Conservation (phyloP, 139 green algal genomes). For the Pleodorina starrii region DNA sequence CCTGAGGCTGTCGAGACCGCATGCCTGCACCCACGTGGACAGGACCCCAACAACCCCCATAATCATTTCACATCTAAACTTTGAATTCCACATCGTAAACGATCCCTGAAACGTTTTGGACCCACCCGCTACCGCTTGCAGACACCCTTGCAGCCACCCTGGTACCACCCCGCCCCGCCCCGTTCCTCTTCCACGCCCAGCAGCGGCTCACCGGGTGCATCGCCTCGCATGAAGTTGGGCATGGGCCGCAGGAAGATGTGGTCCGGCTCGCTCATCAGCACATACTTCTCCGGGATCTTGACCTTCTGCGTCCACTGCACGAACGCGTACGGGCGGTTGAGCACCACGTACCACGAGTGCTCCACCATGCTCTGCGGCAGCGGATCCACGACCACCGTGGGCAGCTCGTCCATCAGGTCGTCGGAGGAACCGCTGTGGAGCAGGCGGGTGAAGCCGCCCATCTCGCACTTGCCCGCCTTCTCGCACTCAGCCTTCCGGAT, state of each 20-base stretch:
- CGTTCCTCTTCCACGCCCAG: too few species aligned
- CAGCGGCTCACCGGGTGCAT: conserved; percentile 54
- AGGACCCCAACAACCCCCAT: too few species aligned
- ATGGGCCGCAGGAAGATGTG: conserved; percentile 95
- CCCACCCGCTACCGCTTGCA: too few species aligned
- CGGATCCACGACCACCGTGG: conserved; percentile 93
- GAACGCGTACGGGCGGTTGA: conserved; percentile 96
- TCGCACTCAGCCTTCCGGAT: conserved; percentile 87
- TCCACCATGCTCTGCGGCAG: conserved; percentile 80
- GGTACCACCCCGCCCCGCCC: too few species aligned
- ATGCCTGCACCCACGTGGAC: too few species aligned
- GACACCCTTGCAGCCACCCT: too few species aligned
- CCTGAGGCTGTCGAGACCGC: too few species aligned
- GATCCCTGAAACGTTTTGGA: too few species aligned
- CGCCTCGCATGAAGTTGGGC: conserved; percentile 91
- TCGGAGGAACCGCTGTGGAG: conserved; percentile 92
- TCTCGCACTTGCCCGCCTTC: conserved; percentile 68
- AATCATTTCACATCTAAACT: too few species aligned
- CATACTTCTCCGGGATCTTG: conserved; percentile 89
- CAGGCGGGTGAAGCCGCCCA: conserved; percentile 92
- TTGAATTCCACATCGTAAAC: too few species aligned
- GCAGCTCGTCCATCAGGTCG: conserved; percentile 96
- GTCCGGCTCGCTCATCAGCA: conserved; percentile 98
- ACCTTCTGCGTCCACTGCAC: conserved; percentile 90
- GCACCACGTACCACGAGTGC: conserved; percentile 92